Conservation (phyloP, 352 stramenopile species). For the Phytophthora tubulina region DNA sequence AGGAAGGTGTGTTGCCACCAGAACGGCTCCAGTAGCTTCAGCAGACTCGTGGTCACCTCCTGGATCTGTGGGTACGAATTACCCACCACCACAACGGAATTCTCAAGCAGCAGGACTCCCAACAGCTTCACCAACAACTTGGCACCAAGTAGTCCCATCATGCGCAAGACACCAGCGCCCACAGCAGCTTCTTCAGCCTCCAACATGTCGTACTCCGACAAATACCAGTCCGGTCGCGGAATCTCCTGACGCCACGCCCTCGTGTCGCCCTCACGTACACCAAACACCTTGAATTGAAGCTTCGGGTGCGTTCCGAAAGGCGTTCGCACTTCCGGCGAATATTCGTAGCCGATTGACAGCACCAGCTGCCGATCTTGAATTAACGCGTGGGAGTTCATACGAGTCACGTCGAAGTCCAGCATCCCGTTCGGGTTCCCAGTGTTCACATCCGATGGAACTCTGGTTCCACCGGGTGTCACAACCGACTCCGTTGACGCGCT, state of each 20-base stretch:
- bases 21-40: slow-evolving; percentile 84
- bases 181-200: slow-evolving; percentile 54
- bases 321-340: slow-evolving; percentile 33
- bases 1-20: slow-evolving; percentile 83
- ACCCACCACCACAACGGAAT: slow-evolving; percentile 76
- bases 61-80: slow-evolving; percentile 81
- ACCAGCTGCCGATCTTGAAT: slow-evolving; percentile 76
- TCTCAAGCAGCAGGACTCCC: slow-evolving; percentile 75
- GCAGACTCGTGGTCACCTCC: slow-evolving; percentile 72
- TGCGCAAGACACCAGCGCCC: slow-evolving; percentile 58
- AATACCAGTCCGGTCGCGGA: slow-evolving; percentile 78
- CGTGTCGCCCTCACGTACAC: slow-evolving; percentile 63
- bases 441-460: slow-evolving; percentile 27
- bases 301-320: slow-evolving; percentile 42
- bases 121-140: slow-evolving; percentile 82
- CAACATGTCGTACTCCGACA: slow-evolving; percentile 67
- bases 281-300: slow-evolving; percentile 77
- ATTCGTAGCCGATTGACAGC: slow-evolving; percentile 72
- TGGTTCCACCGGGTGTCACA: slow-evolving; percentile 37
- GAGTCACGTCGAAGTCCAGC: slow-evolving; percentile 79
- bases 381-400: slow-evolving; percentile 80
- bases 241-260: slow-evolving; percentile 71
- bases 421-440: slow-evolving; percentile 56
- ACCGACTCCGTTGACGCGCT: slow-evolving; percentile 35
- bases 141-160: slow-evolving; percentile 68